Percentiles rank a stretch among this genome's conserved stretches.
These are phyloP conservation scores for Obba rivulosa DNA, from an alignment of 768 basidiomycete species.

Conservation along the genomic window DNA sequence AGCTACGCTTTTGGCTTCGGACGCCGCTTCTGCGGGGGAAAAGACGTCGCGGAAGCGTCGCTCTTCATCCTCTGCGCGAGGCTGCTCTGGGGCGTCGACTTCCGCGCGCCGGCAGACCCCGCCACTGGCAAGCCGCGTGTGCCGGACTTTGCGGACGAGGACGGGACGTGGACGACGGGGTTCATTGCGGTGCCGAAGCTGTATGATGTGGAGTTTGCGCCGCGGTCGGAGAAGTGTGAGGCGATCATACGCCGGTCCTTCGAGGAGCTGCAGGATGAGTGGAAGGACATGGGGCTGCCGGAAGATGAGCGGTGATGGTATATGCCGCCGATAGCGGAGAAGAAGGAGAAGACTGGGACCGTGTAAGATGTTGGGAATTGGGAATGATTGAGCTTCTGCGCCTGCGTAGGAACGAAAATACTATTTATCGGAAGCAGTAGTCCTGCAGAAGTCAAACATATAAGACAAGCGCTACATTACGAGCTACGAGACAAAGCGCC, in stretches of 20 bases:
- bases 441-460: too few species aligned
- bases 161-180: conserved; percentile 1
- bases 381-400: too few species aligned
- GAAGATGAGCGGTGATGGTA: conserved; percentile 2
- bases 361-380: too few species aligned
- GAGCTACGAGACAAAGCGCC: too few species aligned
- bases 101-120: conserved; percentile 11
- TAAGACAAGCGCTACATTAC: too few species aligned
- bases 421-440: too few species aligned
- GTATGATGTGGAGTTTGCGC: not conserved
- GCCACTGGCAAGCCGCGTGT: not conserved
- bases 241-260: not conserved
- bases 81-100: conserved; percentile 20
- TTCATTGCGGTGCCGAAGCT: conserved; percentile 1
- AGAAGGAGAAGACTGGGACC: too few species aligned
- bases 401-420: too few species aligned
- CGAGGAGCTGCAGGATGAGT: conserved; percentile 3
- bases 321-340: not conserved
- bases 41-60: conserved; percentile 16
- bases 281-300: not conserved
- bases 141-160: conserved; percentile 2
- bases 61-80: conserved; percentile 19
- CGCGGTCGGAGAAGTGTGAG: conserved; percentile 1
- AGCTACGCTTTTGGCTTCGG: conserved; percentile 18
- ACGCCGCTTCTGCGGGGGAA: conserved; percentile 14